A percentile compares a stretch with the other conserved stretches of the same genome.
Conservation (phyloP, 1,284 basidiomycete genomes). For the Boletus calvinii region DNA sequence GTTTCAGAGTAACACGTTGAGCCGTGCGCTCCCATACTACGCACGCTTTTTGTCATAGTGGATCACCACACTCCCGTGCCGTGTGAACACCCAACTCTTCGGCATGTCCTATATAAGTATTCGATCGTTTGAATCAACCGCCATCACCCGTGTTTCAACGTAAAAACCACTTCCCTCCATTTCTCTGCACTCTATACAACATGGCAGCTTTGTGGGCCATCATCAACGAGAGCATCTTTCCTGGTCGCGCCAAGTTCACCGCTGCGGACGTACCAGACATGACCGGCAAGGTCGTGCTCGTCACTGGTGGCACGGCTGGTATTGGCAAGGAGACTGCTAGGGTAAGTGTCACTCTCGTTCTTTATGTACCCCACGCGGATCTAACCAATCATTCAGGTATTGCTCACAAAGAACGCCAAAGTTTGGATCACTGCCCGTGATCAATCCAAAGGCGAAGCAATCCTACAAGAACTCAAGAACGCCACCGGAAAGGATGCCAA, state of each 20-base stretch:
- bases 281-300: conserved; percentile 42
- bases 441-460: conserved; percentile 45
- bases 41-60: no score
- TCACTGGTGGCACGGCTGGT: conserved; percentile 42
- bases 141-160: no score
- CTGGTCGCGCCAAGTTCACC: conserved; percentile 33
- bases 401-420: conserved; percentile 58
- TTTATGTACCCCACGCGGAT: neutral
- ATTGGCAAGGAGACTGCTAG: conserved; percentile 45
- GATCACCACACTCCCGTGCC: no score
- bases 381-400: conserved; percentile 25
- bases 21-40: no score
- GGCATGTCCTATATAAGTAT: conserved; percentile 1
- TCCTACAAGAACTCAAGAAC: conserved; percentile 51
- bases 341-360: conserved; percentile 1
- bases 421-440: conserved; percentile 64
- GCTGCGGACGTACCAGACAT: conserved; percentile 53
- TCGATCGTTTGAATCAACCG: neutral
- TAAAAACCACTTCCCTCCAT: neutral
- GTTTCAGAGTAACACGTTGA: no score
- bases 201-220: conserved; percentile 2
- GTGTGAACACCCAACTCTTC: no score
- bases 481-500: conserved; percentile 46
- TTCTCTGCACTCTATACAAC: neutral
- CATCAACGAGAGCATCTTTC: conserved; percentile 7